Conservation (phyloP, 371 early-diverging fungal species). For the Funneliformis caledonium region DNA sequence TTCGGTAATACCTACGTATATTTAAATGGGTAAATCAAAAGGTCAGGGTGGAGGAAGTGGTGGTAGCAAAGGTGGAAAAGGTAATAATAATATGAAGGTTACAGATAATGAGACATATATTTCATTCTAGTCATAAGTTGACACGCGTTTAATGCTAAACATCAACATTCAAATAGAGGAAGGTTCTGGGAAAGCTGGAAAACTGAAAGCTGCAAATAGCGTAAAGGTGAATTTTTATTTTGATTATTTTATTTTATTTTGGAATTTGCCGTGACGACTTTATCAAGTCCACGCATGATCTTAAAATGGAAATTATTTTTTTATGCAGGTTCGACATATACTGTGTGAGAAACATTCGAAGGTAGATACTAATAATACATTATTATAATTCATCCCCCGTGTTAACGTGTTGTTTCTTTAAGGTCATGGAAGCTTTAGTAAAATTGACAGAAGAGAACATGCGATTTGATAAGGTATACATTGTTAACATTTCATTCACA, state of each 20-base stretch:
- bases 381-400: neutral
- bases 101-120: neutral
- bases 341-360: constrained; percentile 83
- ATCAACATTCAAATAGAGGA: neutral
- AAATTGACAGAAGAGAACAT: constrained; percentile 62
- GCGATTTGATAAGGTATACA: constrained; percentile 62
- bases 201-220: constrained; percentile 78
- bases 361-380: constrained; percentile 47
- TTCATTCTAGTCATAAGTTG: neutral
- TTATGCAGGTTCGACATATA: constrained; percentile 76
- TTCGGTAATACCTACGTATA: neutral
- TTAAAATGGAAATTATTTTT: neutral
- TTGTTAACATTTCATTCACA: neutral
- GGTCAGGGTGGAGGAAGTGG: neutral
- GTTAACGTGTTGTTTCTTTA: neutral
- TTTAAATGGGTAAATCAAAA: constrained; percentile 25
- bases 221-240: constrained; percentile 56
- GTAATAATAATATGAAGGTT: neutral
- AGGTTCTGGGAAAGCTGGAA: constrained; percentile 54
- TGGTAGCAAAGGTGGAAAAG: neutral
- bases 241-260: neutral
- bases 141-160: neutral
- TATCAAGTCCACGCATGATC: neutral
- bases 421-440: constrained; percentile 63
- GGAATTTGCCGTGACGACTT: neutral